Evolutionary conservation across 805 yeast genomes (phyloP).

Genomic region (Ogataea nitratoaversa): DNA sequence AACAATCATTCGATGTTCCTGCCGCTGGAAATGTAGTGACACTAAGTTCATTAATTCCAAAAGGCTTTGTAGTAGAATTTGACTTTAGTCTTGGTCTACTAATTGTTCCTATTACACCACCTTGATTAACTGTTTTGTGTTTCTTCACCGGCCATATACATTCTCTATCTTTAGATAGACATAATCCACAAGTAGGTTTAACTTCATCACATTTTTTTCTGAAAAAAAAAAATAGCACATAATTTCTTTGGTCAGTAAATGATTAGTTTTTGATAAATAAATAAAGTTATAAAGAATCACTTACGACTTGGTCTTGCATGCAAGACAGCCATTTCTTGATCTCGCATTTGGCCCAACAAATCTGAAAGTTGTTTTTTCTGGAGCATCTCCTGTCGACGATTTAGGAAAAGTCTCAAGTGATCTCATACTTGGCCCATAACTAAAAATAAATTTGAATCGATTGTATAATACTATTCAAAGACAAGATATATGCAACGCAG

Average conservation of each 20-base stretch:
- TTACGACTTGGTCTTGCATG: not conserved
- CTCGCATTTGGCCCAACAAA: slow-evolving; percentile 1
- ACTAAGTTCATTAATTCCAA: not conserved
- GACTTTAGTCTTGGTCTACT: too few relatives aligned
- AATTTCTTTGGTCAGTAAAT: too few relatives aligned
- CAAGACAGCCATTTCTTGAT: slow-evolving; percentile 1
- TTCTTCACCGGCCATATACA: slow-evolving; percentile 1
- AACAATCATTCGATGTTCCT: not conserved
- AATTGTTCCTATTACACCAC: too few relatives aligned
- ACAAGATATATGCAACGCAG: too few relatives aligned
- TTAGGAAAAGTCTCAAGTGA: not conserved
- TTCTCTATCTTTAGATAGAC: not conserved
- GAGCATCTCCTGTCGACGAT: not conserved
- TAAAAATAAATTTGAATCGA: too few relatives aligned
- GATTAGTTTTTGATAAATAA: not conserved
- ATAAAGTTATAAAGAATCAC: too few relatives aligned
- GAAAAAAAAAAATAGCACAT: too few relatives aligned
- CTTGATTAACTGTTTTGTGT: too few relatives aligned
- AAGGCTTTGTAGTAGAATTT: too few relatives aligned
- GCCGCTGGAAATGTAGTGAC: slow-evolving; percentile 1
- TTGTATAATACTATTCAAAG: not conserved
- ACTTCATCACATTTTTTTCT: slow-evolving; percentile 4
- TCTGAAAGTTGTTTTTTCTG: not conserved
- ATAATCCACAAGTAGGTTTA: slow-evolving; percentile 1
- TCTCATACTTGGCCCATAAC: not conserved